Evolutionary conservation across 495 filamentous ascomycete genomes (phyloP).

Genomic region (Penicillium subrubescens): DNA sequence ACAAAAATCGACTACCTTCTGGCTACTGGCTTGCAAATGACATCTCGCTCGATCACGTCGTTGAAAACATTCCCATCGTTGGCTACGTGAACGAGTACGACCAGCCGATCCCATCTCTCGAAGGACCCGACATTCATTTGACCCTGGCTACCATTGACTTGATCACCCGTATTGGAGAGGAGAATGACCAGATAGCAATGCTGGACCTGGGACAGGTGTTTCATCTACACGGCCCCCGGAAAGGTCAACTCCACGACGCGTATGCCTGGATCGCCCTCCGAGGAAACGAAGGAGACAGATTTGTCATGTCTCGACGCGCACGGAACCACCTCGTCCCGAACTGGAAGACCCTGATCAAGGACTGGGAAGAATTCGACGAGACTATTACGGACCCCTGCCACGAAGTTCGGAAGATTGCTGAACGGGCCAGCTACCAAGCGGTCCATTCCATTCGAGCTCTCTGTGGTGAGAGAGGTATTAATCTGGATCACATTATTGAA

Average conservation of each 20-base stretch:
- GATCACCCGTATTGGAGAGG: background rate
- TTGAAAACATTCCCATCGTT: background rate
- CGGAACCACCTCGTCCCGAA: background rate
- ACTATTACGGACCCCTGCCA: background rate
- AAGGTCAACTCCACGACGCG: constrained; percentile 1
- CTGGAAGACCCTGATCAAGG: background rate
- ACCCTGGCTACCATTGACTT: background rate
- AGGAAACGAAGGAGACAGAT: background rate
- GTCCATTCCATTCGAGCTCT: background rate
- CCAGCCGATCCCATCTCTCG: background rate
- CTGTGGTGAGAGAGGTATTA: background rate
- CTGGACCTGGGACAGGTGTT: background rate
- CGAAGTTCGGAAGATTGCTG: background rate
- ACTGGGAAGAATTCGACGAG: background rate
- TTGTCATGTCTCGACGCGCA: background rate
- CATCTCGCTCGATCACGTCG: background rate
- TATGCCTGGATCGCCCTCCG: constrained; percentile 4
- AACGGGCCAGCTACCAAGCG: background rate
- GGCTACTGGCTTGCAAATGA: background rate
- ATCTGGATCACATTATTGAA: background rate
- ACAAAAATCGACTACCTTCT: background rate
- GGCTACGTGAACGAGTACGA: background rate
- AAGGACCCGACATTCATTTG: background rate
- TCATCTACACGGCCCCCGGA: background rate
- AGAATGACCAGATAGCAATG: background rate